Conservation (phyloP, 257 asterid genomes). For the Solanum chmielewskii region DNA sequence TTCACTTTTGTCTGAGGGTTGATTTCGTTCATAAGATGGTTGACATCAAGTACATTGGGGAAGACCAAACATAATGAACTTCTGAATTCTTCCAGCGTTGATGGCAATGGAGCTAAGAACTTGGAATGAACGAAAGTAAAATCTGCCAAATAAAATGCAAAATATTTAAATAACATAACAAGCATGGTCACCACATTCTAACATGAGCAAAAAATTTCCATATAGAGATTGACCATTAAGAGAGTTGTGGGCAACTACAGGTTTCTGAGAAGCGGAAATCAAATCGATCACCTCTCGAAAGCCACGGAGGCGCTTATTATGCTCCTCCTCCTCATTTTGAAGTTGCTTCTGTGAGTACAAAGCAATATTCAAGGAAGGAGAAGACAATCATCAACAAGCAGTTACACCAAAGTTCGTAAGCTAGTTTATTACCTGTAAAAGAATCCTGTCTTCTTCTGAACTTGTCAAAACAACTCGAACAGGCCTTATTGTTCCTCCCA, state of each 20-base stretch:
- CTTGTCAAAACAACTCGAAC: conserved; percentile 63
- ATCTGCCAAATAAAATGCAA: conserved; percentile 39
- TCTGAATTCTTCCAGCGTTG: conserved; percentile 51
- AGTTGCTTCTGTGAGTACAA: conserved; percentile 49
- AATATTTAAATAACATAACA: not conserved
- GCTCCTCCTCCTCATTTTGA: conserved; percentile 47
- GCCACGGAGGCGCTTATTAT: conserved; percentile 46
- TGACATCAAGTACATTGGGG: conserved; percentile 55
- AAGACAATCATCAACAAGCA: not conserved
- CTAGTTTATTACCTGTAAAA: conserved; percentile 47
- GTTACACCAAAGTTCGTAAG: not conserved
- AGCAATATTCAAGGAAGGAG: conserved; percentile 2
- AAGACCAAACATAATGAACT: conserved; percentile 41
- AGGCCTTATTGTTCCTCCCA: conserved; percentile 47
- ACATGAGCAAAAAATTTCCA: conserved; percentile 3
- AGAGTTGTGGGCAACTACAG: conserved; percentile 74
- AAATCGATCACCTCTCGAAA: conserved; percentile 85
- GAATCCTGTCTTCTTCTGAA: conserved; percentile 64
- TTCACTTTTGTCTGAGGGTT: conserved; percentile 39
- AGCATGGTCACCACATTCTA: not conserved
- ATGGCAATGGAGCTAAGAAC: conserved; percentile 72
- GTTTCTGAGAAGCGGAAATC: conserved; percentile 70
- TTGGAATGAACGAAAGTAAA: conserved; percentile 62
- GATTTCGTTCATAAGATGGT: conserved; percentile 64
- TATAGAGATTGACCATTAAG: conserved; percentile 52